These are phyloP conservation scores for Kodamaea ohmeri DNA, from an alignment of 1,139 yeast species.

Conservation along the genomic window DNA sequence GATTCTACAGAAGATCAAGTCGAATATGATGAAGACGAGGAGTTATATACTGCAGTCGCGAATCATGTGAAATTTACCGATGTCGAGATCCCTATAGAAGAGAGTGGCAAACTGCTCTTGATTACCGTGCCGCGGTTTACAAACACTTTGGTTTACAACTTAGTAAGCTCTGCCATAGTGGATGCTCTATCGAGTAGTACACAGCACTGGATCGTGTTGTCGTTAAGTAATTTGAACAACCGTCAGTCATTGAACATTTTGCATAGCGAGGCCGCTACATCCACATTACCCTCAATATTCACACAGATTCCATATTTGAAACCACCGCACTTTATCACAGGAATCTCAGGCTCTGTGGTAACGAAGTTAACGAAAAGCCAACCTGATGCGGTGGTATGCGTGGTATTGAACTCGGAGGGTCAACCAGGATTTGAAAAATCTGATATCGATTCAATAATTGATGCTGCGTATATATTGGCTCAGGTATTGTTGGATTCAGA, in stretches of 20 bases:
- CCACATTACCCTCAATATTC: constrained; percentile 9
- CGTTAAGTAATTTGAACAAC: constrained; percentile 37
- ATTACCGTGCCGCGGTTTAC: constrained; percentile 35
- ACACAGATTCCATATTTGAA: constrained; percentile 32
- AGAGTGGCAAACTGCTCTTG: constrained; percentile 14
- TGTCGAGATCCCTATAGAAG: constrained; percentile 25
- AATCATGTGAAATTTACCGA: constrained; percentile 24
- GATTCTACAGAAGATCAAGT: constrained; percentile 18
- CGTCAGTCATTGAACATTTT: constrained; percentile 25
- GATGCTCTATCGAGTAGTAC: constrained; percentile 14
- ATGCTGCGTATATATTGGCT: constrained; percentile 26
- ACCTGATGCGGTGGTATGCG: constrained; percentile 15
- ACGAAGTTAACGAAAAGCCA: constrained; percentile 22
- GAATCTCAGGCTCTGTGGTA: constrained; percentile 44
- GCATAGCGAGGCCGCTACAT: constrained; percentile 3
- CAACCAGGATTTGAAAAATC: constrained; percentile 53
- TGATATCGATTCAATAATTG: constrained; percentile 37
- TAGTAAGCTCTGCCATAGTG: constrained; percentile 25
- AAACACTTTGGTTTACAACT: constrained; percentile 31
- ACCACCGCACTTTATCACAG: constrained; percentile 59
- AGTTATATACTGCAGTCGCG: constrained; percentile 42
- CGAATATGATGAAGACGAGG: constrained; percentile 56
- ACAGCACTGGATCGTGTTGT: constrained; percentile 29
- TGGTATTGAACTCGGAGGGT: constrained; percentile 54
- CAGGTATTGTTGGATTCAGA: constrained; percentile 15